Percentiles rank a stretch among this genome's conserved stretches.
Conservation (phyloP, 257 asterid genomes). For the Orobanche coerulescens region DNA sequence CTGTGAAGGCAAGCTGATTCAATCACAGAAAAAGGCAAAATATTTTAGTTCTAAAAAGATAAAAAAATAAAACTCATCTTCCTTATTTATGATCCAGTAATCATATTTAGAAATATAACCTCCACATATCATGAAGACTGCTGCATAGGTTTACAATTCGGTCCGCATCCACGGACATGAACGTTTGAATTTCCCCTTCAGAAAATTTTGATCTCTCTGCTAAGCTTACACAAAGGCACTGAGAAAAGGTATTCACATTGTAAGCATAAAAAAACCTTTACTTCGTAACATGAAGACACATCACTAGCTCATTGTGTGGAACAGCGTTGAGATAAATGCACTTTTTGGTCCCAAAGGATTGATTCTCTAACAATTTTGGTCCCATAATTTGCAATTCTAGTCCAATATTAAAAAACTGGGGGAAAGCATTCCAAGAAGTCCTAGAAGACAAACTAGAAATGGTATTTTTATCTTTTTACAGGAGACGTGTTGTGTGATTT, state of each 20-base stretch:
- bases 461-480: background rate
- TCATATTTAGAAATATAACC: constrained; percentile 37
- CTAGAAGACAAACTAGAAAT: background rate
- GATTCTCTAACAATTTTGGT: too few relatives aligned
- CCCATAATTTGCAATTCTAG: too few relatives aligned
- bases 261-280: background rate
- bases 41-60: background rate
- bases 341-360: too few relatives aligned
- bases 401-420: too few relatives aligned
- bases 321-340: too few relatives aligned
- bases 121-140: constrained; percentile 95
- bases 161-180: constrained; percentile 97
- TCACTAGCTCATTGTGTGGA: background rate
- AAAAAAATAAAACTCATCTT: background rate
- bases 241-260: constrained; percentile 22
- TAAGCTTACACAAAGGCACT: constrained; percentile 72
- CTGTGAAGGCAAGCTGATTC: constrained; percentile 91
- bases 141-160: constrained; percentile 79
- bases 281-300: background rate
- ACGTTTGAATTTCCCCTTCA: constrained; percentile 96
- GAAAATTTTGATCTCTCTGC: constrained; percentile 93
- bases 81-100: constrained; percentile 11
- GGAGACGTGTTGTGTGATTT: background rate
- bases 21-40: constrained; percentile 14
- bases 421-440: too few relatives aligned